Conservation (phyloP, 1,284 basidiomycete genomes). For the Melampsora americana region DNA sequence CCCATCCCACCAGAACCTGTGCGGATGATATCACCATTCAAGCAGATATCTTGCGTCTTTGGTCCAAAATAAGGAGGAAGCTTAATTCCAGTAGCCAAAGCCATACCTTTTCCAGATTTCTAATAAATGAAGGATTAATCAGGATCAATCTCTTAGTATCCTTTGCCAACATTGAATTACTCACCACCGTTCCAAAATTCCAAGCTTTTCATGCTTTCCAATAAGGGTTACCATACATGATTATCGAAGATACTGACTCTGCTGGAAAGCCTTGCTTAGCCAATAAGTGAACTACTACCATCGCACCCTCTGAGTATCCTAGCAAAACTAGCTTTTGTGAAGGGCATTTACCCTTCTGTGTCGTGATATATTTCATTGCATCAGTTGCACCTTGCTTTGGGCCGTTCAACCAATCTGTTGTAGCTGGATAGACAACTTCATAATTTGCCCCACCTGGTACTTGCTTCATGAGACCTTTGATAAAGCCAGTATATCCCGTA, state of each 20-base stretch:
- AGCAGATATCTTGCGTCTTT: background rate
- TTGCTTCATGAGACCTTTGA: background rate
- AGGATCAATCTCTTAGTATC: background rate
- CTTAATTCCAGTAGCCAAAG: background rate
- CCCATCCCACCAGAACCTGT: background rate
- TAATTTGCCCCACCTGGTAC: constrained; percentile 1
- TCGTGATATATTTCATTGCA: background rate
- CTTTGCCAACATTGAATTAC: background rate
- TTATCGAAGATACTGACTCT: background rate
- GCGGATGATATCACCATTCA: background rate
- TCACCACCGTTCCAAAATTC: constrained; percentile 18
- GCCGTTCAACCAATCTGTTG: background rate
- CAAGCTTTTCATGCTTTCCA: background rate
- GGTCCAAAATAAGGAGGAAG: background rate
- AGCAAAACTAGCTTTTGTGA: constrained; percentile 1
- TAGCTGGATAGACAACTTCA: background rate
- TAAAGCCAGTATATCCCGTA: background rate
- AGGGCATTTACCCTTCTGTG: background rate
- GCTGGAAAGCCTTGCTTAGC: background rate
- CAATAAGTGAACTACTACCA: background rate
- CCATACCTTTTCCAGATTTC: background rate
- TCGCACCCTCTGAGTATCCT: constrained; percentile 30
- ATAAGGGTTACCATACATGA: constrained; percentile 30
- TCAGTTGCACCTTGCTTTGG: background rate
- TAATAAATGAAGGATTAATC: background rate